phyloP scores from a whole-genome alignment of 805 yeast genomes.

The Kodamaea kaohsiungensis region DNA sequence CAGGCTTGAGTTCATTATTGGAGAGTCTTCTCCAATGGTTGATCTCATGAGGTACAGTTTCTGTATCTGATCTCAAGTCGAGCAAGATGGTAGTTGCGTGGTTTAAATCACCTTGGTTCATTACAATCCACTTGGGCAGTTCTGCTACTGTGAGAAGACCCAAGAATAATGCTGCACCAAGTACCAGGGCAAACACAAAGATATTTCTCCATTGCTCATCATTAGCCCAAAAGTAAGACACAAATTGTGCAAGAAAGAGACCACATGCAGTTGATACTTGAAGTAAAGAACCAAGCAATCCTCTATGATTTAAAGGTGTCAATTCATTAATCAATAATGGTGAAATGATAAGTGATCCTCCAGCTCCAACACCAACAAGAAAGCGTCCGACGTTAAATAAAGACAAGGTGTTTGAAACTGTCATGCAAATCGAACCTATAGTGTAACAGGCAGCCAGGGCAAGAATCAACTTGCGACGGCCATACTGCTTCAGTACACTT shows the following conservation, averaged over 20 bases:
- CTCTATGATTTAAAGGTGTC: constrained; percentile 41
- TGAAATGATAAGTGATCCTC: constrained; percentile 39
- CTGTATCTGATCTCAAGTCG: constrained; percentile 29
- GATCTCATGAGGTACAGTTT: constrained; percentile 34
- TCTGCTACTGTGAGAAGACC: constrained; percentile 38
- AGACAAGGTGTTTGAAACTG: constrained; percentile 20
- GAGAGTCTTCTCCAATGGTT: constrained; percentile 38
- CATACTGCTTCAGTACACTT: constrained; percentile 21
- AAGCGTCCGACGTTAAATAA: constrained; percentile 33
- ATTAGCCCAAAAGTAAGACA: constrained; percentile 35
- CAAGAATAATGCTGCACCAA: constrained; percentile 30
- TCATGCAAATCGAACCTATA: constrained; percentile 31
- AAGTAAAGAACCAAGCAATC: constrained; percentile 40
- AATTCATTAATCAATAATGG: constrained; percentile 43
- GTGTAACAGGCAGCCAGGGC: constrained; percentile 13
- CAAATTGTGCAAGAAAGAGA: constrained; percentile 34
- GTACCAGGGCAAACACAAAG: constrained; percentile 25
- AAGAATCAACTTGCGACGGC: constrained; percentile 26
- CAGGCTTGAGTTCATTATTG: constrained; percentile 10
- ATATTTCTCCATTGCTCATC: constrained; percentile 39
- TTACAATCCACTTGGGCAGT: constrained; percentile 45
- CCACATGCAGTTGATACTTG: constrained; percentile 43
- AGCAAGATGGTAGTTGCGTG: constrained; percentile 31
- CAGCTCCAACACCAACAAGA: constrained; percentile 40
- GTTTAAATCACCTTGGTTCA: constrained; percentile 27